Evolutionary conservation across 495 filamentous ascomycete species (phyloP).

Genomic region (Daldinia childiae): DNA sequence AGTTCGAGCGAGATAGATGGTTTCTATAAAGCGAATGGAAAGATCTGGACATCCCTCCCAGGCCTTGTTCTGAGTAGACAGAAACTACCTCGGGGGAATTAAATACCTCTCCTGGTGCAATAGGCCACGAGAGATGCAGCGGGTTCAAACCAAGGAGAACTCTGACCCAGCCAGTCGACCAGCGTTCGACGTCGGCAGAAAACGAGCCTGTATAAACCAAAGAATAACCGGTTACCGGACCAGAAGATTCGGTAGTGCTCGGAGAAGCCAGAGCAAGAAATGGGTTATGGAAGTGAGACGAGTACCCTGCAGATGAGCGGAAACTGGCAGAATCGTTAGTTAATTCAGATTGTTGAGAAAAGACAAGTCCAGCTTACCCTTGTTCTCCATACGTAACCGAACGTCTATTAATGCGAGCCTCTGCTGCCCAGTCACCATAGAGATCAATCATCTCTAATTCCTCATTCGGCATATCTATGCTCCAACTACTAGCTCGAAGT

Average conservation of each 20-base stretch:
- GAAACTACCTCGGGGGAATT: slow-evolving; percentile 63
- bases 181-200: slow-evolving; percentile 61
- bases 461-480: slow-evolving; percentile 61
- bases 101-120: slow-evolving; percentile 58
- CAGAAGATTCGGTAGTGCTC: slow-evolving; percentile 60
- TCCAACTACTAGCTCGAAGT: slow-evolving; percentile 61
- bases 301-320: slow-evolving; percentile 61
- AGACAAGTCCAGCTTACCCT: slow-evolving; percentile 41
- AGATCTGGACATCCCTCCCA: slow-evolving; percentile 64
- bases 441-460: slow-evolving; percentile 65
- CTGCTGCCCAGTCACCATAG: slow-evolving; percentile 63
- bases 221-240: slow-evolving; percentile 64
- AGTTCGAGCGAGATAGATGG: slow-evolving; percentile 63
- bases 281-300: slow-evolving; percentile 64
- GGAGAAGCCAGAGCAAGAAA: slow-evolving; percentile 62
- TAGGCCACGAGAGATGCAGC: slow-evolving; percentile 58
- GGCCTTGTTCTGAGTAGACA: slow-evolving; percentile 60
- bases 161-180: slow-evolving; percentile 63
- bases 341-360: slow-evolving; percentile 39
- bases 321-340: slow-evolving; percentile 50
- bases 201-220: slow-evolving; percentile 65
- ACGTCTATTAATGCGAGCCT: slow-evolving; percentile 50
- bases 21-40: slow-evolving; percentile 64
- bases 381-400: slow-evolving; percentile 46
- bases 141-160: slow-evolving; percentile 62